phyloP scores from a whole-genome alignment of 139 green algal species.

The Closterium sp. region DNA sequence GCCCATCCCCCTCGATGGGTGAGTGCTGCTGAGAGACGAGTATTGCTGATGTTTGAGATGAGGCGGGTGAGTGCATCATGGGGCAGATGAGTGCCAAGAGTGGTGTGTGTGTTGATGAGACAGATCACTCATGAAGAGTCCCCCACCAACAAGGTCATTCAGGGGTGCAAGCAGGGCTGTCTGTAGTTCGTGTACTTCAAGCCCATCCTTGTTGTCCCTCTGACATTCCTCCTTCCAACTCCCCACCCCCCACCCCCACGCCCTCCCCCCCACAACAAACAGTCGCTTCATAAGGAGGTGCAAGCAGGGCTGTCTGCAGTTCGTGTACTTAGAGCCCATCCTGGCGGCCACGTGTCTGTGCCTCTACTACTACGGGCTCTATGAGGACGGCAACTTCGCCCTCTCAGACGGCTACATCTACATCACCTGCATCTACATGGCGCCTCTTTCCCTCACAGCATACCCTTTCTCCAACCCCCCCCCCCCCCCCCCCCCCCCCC shows the following conservation, averaged over 20 bases:
- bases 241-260: background rate
- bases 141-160: too few species aligned
- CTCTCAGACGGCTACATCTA: slow-evolving; percentile 51
- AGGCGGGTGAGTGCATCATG: too few species aligned
- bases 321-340: slow-evolving; percentile 91
- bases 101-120: too few species aligned
- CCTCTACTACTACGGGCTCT: slow-evolving; percentile 72
- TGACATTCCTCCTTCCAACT: background rate
- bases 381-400: slow-evolving; percentile 75
- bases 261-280: background rate
- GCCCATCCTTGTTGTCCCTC: too few species aligned
- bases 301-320: slow-evolving; percentile 77
- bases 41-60: too few species aligned
- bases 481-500: background rate
- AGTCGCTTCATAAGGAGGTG: slow-evolving; percentile 66
- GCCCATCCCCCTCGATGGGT: slow-evolving; percentile 76
- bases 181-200: too few species aligned
- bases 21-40: background rate
- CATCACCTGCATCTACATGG: slow-evolving; percentile 83
- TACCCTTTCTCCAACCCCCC: background rate
- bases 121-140: too few species aligned
- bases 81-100: too few species aligned
- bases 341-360: slow-evolving; percentile 77
- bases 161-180: too few species aligned
- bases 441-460: slow-evolving; percentile 53